phyloP scores from a whole-genome alignment of 2,329 filamentous ascomycete genomes.

The Cladophialophora chaetospira region DNA sequence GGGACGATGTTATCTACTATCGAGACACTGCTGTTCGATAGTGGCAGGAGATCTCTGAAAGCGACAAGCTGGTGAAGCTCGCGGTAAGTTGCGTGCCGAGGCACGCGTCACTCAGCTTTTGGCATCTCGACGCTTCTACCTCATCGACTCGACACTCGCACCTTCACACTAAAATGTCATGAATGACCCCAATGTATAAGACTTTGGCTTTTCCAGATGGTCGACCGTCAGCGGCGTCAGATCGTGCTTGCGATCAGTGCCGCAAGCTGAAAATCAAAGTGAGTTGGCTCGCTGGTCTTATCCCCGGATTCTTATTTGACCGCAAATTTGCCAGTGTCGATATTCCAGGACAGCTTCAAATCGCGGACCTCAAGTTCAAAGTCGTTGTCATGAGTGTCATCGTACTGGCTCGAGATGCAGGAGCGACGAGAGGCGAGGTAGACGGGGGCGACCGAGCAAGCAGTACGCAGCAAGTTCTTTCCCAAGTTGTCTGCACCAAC shows the following conservation, averaged over 20 bases:
- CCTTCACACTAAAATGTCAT: no score
- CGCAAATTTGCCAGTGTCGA: neutral
- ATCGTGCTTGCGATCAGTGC: slow-evolving; percentile 16
- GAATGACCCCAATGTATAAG: neutral
- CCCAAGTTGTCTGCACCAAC: neutral
- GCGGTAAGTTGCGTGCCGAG: no score
- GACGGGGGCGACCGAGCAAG: slow-evolving; percentile 9
- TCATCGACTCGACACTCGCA: no score
- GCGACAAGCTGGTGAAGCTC: no score
- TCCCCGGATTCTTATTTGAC: neutral
- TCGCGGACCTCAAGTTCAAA: neutral
- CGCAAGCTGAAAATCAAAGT: slow-evolving; percentile 15
- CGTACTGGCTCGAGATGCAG: slow-evolving; percentile 6
- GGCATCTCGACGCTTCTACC: no score
- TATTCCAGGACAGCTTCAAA: neutral
- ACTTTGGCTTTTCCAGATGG: neutral
- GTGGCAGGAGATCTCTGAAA: no score
- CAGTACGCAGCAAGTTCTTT: neutral
- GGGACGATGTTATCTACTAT: no score
- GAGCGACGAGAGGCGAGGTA: slow-evolving; percentile 4
- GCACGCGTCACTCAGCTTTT: no score
- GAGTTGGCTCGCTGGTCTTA: neutral
- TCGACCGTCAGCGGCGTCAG: neutral
- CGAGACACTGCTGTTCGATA: no score
- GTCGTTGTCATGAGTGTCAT: neutral